phyloP scores from a whole-genome alignment of 352 stramenopile genomes.

The Pythium folliculosum region DNA sequence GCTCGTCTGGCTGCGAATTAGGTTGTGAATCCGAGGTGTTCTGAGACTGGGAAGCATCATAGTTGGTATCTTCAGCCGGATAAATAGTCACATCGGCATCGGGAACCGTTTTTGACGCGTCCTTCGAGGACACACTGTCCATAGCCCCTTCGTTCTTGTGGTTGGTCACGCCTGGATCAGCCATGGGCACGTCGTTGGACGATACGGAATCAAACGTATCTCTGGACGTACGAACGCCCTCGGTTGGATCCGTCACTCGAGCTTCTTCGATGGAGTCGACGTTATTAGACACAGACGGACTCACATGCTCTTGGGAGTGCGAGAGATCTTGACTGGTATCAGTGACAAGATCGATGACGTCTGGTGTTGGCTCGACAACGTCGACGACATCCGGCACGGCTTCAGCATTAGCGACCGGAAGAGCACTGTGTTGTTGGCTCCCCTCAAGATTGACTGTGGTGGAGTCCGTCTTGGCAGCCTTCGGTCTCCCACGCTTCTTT shows the following conservation, averaged over 20 bases:
- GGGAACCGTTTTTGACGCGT: neutral
- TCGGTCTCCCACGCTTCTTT: constrained; percentile 14
- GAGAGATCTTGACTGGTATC: constrained; percentile 10
- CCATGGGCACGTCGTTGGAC: neutral
- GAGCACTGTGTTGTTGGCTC: neutral
- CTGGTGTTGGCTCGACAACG: neutral
- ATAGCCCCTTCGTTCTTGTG: neutral
- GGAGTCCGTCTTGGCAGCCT: neutral
- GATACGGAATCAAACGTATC: neutral
- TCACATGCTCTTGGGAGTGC: neutral
- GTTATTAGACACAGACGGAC: neutral
- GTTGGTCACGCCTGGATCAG: neutral
- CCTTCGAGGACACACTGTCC: neutral
- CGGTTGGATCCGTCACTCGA: no score
- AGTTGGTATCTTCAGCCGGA: neutral
- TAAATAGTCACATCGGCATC: neutral
- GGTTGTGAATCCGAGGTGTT: constrained; percentile 1
- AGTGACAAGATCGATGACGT: constrained; percentile 15
- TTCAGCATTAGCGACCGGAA: neutral
- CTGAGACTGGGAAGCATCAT: constrained; percentile 26
- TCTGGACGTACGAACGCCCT: no score
- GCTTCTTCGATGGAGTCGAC: no score
- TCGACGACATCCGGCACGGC: neutral
- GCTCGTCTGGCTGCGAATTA: constrained; percentile 9
- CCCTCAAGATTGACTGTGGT: neutral